Conservation (phyloP, 768 basidiomycete genomes). For the Tylopilus vinaceipallidus region DNA sequence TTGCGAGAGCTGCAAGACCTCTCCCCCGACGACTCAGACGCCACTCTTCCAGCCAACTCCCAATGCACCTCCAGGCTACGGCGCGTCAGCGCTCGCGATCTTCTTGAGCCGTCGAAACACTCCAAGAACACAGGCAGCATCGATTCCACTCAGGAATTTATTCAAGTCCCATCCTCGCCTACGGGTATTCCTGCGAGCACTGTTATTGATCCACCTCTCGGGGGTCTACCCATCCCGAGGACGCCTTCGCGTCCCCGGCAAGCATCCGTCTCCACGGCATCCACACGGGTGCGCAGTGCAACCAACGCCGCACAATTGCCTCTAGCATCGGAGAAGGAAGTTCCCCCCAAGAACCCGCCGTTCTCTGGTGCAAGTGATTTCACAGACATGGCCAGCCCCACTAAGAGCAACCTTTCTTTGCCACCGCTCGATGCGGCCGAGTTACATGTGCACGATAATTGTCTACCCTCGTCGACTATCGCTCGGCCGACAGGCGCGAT, state of each 20-base stretch:
- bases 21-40: slow-evolving; percentile 14
- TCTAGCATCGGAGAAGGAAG: slow-evolving; percentile 1
- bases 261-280: slow-evolving; percentile 17
- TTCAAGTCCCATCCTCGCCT: slow-evolving; percentile 2
- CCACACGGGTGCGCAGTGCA: slow-evolving; percentile 16
- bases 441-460: slow-evolving; percentile 8
- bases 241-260: slow-evolving; percentile 20
- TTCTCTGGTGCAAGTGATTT: background rate
- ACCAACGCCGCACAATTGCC: slow-evolving; percentile 10
- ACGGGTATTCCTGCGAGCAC: slow-evolving; percentile 8
- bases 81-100: slow-evolving; percentile 23
- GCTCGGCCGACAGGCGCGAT: background rate
- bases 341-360: slow-evolving; percentile 2
- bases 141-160: slow-evolving; percentile 7
- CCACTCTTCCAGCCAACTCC: background rate
- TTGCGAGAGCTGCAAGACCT: slow-evolving; percentile 21
- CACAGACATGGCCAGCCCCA: background rate
- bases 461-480: too few species aligned
- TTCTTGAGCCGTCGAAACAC: slow-evolving; percentile 19
- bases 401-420: slow-evolving; percentile 5
- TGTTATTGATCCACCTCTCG: slow-evolving; percentile 5
- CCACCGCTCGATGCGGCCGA: slow-evolving; percentile 16
- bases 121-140: slow-evolving; percentile 3
- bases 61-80: slow-evolving; percentile 9
- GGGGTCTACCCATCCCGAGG: slow-evolving; percentile 10